These are phyloP conservation scores for Ananas comosus DNA, from an alignment of 176 grass and related monocot genomes.

Conservation along the genomic window DNA sequence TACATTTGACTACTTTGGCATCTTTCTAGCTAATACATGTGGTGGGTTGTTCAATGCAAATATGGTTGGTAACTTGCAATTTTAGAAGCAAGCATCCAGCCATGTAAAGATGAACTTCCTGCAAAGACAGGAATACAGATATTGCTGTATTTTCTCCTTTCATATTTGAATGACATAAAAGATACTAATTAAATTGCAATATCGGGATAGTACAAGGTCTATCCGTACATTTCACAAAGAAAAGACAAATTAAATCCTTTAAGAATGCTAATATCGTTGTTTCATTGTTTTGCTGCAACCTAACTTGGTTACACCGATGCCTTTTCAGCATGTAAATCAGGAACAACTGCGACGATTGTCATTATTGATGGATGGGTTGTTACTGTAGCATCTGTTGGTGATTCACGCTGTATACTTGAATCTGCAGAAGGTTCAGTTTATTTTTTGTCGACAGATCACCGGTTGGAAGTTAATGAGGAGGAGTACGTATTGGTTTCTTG, in stretches of 20 bases:
- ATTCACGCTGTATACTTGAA: slow-evolving; percentile 88
- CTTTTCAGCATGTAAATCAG: slow-evolving; percentile 67
- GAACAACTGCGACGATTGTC: slow-evolving; percentile 88
- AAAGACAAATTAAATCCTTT: background rate
- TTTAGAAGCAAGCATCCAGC: too few relatives aligned
- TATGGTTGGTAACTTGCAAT: too few relatives aligned
- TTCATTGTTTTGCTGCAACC: background rate
- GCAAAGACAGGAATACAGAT: too few relatives aligned
- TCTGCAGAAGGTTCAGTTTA: slow-evolving; percentile 80
- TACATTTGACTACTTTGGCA: too few relatives aligned
- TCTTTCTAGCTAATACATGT: too few relatives aligned
- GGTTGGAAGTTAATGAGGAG: slow-evolving; percentile 74
- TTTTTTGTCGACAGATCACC: slow-evolving; percentile 74
- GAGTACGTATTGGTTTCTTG: slow-evolving; percentile 47
- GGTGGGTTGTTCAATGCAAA: too few relatives aligned
- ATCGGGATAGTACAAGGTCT: too few relatives aligned
- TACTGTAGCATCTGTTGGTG: slow-evolving; percentile 81
- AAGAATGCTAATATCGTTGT: background rate
- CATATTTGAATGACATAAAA: too few relatives aligned
- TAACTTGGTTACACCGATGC: background rate
- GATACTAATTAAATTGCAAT: too few relatives aligned
- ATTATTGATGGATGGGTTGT: slow-evolving; percentile 97
- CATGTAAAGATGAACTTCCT: too few relatives aligned
- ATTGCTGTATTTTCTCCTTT: too few relatives aligned
- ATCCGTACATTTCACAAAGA: too few relatives aligned